These are phyloP conservation scores for Urtica urens DNA, from an alignment of 306 rosid genomes.

Conservation along the genomic window DNA sequence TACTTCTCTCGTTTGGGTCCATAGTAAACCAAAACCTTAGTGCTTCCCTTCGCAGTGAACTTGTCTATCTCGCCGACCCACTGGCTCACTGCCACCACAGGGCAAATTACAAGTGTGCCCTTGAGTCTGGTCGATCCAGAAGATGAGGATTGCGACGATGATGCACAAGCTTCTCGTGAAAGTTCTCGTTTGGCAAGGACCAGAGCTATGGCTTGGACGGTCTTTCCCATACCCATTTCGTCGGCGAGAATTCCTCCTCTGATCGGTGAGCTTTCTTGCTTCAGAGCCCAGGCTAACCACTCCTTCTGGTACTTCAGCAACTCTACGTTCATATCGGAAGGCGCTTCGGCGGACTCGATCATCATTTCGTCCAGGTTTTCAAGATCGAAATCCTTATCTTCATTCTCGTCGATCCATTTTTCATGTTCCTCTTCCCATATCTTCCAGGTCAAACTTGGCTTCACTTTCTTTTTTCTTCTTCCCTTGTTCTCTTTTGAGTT, in stretches of 20 bases:
- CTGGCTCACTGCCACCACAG: slow-evolving; percentile 76
- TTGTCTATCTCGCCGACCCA: slow-evolving; percentile 72
- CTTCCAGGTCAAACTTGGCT: slow-evolving; percentile 44
- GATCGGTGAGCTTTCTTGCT: slow-evolving; percentile 47
- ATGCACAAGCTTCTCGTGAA: background rate
- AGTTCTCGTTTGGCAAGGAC: slow-evolving; percentile 73
- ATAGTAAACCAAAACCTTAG: slow-evolving; percentile 68
- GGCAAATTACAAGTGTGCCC: slow-evolving; percentile 81
- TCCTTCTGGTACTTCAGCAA: slow-evolving; percentile 83
- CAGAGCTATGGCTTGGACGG: slow-evolving; percentile 92
- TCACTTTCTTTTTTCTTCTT: slow-evolving; percentile 14
- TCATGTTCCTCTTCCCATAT: slow-evolving; percentile 53
- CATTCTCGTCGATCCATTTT: slow-evolving; percentile 52
- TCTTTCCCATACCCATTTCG: slow-evolving; percentile 99
- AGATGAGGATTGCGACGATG: slow-evolving; percentile 33
- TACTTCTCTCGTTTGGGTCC: slow-evolving; percentile 59
- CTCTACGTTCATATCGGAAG: slow-evolving; percentile 55
- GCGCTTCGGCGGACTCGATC: slow-evolving; percentile 51
- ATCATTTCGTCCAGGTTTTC: slow-evolving; percentile 35
- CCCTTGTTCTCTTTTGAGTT: background rate
- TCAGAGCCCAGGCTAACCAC: slow-evolving; percentile 88
- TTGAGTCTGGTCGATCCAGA: slow-evolving; percentile 27
- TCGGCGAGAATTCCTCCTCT: slow-evolving; percentile 96
- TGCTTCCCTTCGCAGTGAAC: slow-evolving; percentile 66
- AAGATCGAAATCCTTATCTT: slow-evolving; percentile 24